Conservation (phyloP, 768 basidiomycete genomes). For the Lactarius tabidus region DNA sequence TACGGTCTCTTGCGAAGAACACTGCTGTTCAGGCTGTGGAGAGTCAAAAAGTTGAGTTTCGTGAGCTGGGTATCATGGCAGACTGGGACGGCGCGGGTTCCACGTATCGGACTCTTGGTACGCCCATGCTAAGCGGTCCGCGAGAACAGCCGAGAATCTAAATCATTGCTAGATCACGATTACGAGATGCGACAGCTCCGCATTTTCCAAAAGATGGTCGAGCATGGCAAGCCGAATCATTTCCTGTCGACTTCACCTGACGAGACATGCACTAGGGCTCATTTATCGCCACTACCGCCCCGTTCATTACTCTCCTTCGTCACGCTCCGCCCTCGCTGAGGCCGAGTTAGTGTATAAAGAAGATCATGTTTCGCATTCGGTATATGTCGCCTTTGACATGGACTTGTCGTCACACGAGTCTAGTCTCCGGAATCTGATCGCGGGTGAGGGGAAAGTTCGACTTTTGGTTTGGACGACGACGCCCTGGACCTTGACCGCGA, state of each 20-base stretch:
- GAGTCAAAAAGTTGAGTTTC: constrained; percentile 75
- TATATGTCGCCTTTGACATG: constrained; percentile 79
- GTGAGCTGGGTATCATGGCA: constrained; percentile 84
- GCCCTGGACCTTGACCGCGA: constrained; percentile 94
- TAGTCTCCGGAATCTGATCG: constrained; percentile 35
- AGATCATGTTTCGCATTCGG: constrained; percentile 81
- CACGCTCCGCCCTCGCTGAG: constrained; percentile 90
- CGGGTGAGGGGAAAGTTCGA: constrained; percentile 37
- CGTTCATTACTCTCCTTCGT: constrained; percentile 93
- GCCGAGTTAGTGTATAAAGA: constrained; percentile 91
- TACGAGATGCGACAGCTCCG: constrained; percentile 88
- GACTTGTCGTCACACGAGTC: constrained; percentile 32
- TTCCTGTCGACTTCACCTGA: background rate
- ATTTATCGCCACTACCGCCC: constrained; percentile 87
- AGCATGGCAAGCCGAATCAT: constrained; percentile 50
- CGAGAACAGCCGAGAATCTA: background rate
- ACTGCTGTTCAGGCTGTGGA: constrained; percentile 73
- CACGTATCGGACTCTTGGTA: constrained; percentile 87
- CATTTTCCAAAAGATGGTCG: constrained; percentile 85
- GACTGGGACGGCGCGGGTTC: constrained; percentile 65
- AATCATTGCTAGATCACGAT: constrained; percentile 54
- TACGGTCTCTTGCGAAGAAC: constrained; percentile 65
- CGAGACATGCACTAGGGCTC: constrained; percentile 46
- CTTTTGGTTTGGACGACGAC: constrained; percentile 96
- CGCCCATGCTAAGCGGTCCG: constrained; percentile 15